Evolutionary conservation across 2,329 filamentous ascomycete genomes (phyloP), one percentile per base, ranked within the genome.

Genomic region (Fusarium setosum): DNA sequence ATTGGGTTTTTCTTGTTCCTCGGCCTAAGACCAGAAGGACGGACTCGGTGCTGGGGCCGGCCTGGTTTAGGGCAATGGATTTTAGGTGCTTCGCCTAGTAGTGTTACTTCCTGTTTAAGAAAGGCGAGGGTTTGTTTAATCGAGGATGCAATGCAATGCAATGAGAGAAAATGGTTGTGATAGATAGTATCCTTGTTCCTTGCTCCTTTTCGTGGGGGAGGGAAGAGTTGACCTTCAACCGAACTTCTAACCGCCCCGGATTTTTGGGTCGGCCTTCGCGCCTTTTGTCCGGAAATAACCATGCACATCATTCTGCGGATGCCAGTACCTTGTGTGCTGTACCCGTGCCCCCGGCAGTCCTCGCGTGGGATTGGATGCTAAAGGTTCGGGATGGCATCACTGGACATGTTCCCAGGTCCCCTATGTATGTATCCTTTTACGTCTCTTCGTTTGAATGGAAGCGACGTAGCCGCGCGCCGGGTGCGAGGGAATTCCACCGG

Each of bases 351-450:
- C 38, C 31, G 44, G n/a, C 41, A 34, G n/a, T 61, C 6, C 34
- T 55, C 37, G 24, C 48, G n/a, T 40, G 52, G 26, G 59, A 66
- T 66, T 68, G 65, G 65, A 51, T 40, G 32, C 32, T 26, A 48
- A 65, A 63, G 58, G 63, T 21, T 65, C 65, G 49, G 55, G 38
- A 53, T 68, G 54, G 50, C 64, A 67, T 68, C 64, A 52, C 61
- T 48, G 18, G 32, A 21, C 37, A 38, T 17, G 13, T 29, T 32
- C n/a, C n/a, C n/a, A n/a, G n/a, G n/a, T n/a, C n/a, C n/a, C n/a
- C n/a, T n/a, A n/a, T n/a, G n/a, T n/a, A n/a, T n/a, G n/a, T n/a
- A n/a, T n/a, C n/a, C n/a, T n/a, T n/a, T n/a, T n/a, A n/a, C n/a
- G n/a, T n/a, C n/a, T n/a, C n/a, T n/a, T n/a, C n/a, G 15, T 17